Conservation (phyloP, 345 rosid genomes). For the Firmiana major region DNA sequence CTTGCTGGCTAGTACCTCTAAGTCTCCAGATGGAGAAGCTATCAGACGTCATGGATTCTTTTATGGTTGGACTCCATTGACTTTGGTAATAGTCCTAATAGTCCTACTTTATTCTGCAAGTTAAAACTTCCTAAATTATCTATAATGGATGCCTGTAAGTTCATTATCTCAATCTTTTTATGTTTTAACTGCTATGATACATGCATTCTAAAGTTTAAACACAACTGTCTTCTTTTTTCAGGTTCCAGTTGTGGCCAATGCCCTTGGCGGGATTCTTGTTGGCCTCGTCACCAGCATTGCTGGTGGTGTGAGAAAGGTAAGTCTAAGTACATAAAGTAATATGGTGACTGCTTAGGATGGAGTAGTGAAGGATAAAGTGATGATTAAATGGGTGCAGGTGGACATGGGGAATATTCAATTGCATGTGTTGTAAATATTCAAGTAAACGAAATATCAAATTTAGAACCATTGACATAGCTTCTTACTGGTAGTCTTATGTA, state of each 20-base stretch:
- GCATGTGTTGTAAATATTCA: not conserved
- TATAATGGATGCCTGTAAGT: not conserved
- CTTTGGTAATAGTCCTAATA: conserved; percentile 63
- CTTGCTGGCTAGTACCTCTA: conserved; percentile 65
- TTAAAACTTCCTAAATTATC: not conserved
- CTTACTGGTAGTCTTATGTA: not conserved
- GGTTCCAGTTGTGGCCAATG: conserved; percentile 81
- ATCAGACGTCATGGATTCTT: conserved; percentile 73
- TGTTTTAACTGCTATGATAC: not conserved
- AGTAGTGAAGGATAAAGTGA: not conserved
- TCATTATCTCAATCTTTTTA: not conserved
- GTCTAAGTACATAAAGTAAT: not conserved
- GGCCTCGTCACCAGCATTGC: conserved; percentile 91
- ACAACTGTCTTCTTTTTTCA: conserved; percentile 22
- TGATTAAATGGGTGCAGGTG: not conserved
- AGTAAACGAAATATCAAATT: not conserved
- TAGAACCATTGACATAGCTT: not conserved
- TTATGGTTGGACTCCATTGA: conserved; percentile 90
- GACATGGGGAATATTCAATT: not conserved
- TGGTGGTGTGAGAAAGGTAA: conserved; percentile 96
- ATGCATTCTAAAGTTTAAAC: not conserved
- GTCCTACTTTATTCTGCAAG: conserved; percentile 1
- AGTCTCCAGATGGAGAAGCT: conserved; percentile 96
- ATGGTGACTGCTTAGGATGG: not conserved
- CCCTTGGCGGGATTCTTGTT: conserved; percentile 94